phyloP scores from a whole-genome alignment of 441 rosid genomes.

The Arabidopsis hybrid region DNA sequence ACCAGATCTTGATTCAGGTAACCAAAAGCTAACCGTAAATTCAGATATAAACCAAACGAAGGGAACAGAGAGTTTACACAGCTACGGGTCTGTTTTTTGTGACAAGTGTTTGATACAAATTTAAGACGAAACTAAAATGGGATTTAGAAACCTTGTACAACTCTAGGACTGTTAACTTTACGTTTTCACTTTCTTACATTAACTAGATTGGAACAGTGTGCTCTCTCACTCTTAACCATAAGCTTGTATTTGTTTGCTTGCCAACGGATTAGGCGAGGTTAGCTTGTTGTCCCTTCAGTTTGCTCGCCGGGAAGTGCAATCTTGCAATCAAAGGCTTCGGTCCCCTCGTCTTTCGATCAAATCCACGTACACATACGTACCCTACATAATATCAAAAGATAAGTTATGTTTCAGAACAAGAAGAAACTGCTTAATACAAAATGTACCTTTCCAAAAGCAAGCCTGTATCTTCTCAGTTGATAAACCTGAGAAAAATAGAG shows the following conservation, averaged over 20 bases:
- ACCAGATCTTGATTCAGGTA: background rate
- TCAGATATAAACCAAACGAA: background rate
- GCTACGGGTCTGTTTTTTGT: background rate
- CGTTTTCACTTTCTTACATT: background rate
- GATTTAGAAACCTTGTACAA: background rate
- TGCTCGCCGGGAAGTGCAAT: conserved; percentile 63
- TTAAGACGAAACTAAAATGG: background rate
- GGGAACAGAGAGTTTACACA: background rate
- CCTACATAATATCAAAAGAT: conserved; percentile 41
- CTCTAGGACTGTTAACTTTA: background rate
- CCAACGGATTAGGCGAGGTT: background rate
- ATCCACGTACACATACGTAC: conserved; percentile 64
- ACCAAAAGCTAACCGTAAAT: background rate
- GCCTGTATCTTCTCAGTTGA: conserved; percentile 62
- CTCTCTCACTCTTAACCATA: background rate
- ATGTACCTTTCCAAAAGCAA: conserved; percentile 69
- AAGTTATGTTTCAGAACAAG: background rate
- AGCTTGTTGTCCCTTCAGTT: conserved; percentile 29
- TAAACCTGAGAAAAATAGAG: conserved; percentile 50
- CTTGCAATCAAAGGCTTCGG: conserved; percentile 64
- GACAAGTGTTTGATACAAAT: background rate
- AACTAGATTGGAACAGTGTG: background rate
- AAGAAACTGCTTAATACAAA: conserved; percentile 5
- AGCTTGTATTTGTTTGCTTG: background rate
- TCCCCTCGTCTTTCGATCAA: conserved; percentile 52